phyloP scores from a whole-genome alignment of 495 filamentous ascomycete genomes.

The Lasiosphaeris hirsuta region DNA sequence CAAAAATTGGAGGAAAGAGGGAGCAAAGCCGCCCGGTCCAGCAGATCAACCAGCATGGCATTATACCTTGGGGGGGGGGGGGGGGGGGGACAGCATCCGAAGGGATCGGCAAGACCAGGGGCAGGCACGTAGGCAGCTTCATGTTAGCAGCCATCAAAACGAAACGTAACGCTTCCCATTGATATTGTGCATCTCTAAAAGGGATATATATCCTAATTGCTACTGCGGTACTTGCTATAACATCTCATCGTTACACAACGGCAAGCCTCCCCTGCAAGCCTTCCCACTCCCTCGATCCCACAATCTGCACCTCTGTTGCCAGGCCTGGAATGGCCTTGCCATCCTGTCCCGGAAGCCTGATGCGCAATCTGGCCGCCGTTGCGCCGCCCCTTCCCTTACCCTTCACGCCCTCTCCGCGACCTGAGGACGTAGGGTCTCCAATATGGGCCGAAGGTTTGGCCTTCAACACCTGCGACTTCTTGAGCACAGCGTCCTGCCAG shows the following conservation, averaged over 20 bases:
- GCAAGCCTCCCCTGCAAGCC: constrained; percentile 33
- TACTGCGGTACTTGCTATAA: constrained; percentile 6
- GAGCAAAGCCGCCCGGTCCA: too few species aligned
- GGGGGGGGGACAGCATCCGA: too few species aligned
- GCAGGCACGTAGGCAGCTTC: neutral
- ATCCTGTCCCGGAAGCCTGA: constrained; percentile 42
- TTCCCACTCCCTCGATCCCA: constrained; percentile 43
- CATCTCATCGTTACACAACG: constrained; percentile 4
- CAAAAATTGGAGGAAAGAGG: too few species aligned
- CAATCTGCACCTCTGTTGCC: constrained; percentile 38
- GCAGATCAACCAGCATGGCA: too few species aligned
- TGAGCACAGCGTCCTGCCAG: constrained; percentile 37
- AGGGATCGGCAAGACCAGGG: neutral
- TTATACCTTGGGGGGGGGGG: too few species aligned
- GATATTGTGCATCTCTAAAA: constrained; percentile 2
- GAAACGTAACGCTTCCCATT: constrained; percentile 9
- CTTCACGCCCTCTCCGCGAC: constrained; percentile 8
- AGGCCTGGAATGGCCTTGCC: constrained; percentile 25
- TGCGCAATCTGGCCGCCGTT: constrained; percentile 46
- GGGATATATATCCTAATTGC: constrained; percentile 11
- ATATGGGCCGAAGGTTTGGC: neutral
- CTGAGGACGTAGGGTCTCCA: neutral
- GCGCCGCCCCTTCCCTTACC: constrained; percentile 30
- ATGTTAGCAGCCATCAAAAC: neutral
- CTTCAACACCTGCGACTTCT: constrained; percentile 32